Evolutionary conservation across 805 yeast genomes (phyloP), one percentile per base, ranked within the genome.

Genomic region (Candida montana): DNA sequence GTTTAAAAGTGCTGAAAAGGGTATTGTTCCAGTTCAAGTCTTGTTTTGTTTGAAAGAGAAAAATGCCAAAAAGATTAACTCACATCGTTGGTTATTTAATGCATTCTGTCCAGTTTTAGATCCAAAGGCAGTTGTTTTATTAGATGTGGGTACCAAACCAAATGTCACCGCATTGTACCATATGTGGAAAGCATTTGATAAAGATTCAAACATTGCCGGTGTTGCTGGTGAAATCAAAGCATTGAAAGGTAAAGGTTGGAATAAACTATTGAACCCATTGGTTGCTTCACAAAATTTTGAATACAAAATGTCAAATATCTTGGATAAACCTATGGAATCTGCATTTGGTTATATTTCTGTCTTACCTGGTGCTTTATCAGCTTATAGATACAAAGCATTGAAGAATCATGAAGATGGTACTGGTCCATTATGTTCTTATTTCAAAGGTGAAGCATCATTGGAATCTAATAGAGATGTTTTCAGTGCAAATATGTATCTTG

Each of bases 81-180:
- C 98, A 2, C 99, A 93, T 62, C 79, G 98, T 62, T 93, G 99
- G 99, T 68, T 95, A 41, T 89, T 93, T 64, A 90, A 93, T 57
- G 97, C 95, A 1, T 78, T 93, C 48, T 89, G 97, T 62, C 97
- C 97, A 2, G 74, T 82, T 16, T 67, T 95, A 49, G 86, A 90
- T 53, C 99, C 99, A 12, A 90, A 88, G 52, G 95, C 91, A 13
- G 81, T 91, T 41, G 78, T 88, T 7, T 65, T 93, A 46, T 72
- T 93, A 37, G 99, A 93, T 69, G 99, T 93, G n/a, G 99, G 99
- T 48, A 93, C 99, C 0, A 79, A 83, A 54, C 95, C 98, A n/a
- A 89, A 88, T 49, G 75, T 77, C 35, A 80, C 83, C 40, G 91
- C 98, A 0, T 70, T 91, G 20, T 95, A 93, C 57, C 93, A 91